Evolutionary conservation across 2,329 filamentous ascomycete species (phyloP), one percentile per base, ranked within the genome.

Genomic region (Davidsoniella australis): DNA sequence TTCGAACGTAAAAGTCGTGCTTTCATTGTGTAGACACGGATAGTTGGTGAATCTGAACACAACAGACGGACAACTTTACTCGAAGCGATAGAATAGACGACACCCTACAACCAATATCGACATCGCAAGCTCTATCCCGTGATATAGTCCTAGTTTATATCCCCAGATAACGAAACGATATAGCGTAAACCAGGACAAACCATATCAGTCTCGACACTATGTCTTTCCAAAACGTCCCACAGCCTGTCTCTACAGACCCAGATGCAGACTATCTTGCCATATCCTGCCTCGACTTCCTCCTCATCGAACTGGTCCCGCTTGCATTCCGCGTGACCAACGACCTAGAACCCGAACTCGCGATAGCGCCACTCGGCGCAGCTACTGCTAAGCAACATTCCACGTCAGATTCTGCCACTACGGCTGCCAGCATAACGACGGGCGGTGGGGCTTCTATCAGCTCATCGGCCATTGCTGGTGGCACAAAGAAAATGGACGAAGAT

Each of bases 281-380:
- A 51, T 91, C 89, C 44, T 87, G 84, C 62, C 78, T 98, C 58
- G 91, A 98, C 65, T 82, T 98, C 58, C 76, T 98, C 50, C 76
- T 98, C 58, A 96, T 96, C 62, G 91, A 98, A 68, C 77, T 98
- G 49, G 91, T 98, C 14, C 91, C 91, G 38, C 82, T 96, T 70
- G 85, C 89, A 4, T 86, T 93, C 64, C 80, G 91, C 56, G 73
- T 96, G 54, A 80, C 85, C 18, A 76, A 80, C 59, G 81, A 91
- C 59, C 71, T 86, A 4, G 76, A 78, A 52, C 67, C 66, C 26
- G 26, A 33, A 33, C 26, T 33, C 26, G 26, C 26, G 26, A 33
- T 33, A 33, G 61, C 65, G 47, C 63, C 72, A 53, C 62, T 69
- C 52, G 48, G 54, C 18, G 46, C 59, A 49, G 10, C 26, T 29